Evolutionary conservation across 2,329 filamentous ascomycete genomes (phyloP), one percentile per base, ranked within the genome.

Genomic region (Didymosphaeria variabile): DNA sequence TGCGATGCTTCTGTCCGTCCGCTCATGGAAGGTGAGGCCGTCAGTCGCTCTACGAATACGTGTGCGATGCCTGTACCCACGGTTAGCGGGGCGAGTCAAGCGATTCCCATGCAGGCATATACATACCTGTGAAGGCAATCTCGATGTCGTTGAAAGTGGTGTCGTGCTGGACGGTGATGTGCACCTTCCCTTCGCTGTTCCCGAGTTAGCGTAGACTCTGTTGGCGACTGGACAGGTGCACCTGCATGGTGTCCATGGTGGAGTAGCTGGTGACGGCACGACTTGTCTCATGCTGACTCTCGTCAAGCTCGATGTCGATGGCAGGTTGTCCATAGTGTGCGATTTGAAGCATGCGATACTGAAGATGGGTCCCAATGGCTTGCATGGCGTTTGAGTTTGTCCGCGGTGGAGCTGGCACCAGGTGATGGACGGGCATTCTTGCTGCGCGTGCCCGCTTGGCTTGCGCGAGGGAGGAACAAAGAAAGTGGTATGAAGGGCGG

Each of bases 81-180:
- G 54, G 32, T 75, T 53, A 75, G 69, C 57, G 40, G 47, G 17
- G 10, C 32, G 17, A 45, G 1, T 23, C 26, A 5, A 13, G 26
- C 23, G 45, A 31, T 3, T 36, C 19, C 4, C 47, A 36, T 9
- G 6, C 19, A 42, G 34, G 31, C 12, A 32, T 49, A 17, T 50
- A 73, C 77, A 64, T 72, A 85, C 85, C 87, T 63, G 86, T 79
- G 58, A 89, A 86, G 3, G 84, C 80, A 67, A 89, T 87, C 32
- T 86, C 82, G 40, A 89, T 75, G 9, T 86, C 81, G 51, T 88
- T 86, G 67, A 89, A 88, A 38, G 78, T 77, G 3, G 80, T 86
- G 54, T 88, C 85, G 23, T 55, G 53, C n/a, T 45, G 53, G 9
- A n/a, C 42, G 3, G 53, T 46, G n/a, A 55, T 46, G 53, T 55